Evolutionary conservation across 2,329 filamentous ascomycete genomes (phyloP).

Genomic region (Fusarium globosum): DNA sequence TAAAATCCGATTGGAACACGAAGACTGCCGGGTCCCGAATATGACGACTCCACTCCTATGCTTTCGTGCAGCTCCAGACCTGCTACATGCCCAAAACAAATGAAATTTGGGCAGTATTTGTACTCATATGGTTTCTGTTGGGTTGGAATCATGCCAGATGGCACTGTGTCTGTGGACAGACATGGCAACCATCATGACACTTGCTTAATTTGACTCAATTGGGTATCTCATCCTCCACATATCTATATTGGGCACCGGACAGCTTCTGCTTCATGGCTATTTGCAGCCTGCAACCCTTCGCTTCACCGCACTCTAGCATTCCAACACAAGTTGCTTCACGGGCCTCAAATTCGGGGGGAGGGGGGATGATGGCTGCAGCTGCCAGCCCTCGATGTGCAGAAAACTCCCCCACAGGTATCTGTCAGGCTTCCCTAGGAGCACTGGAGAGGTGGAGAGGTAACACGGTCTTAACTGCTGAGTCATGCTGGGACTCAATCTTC

Average conservation of each 20-base stretch:
- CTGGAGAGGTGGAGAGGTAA: background rate
- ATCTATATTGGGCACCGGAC: slow-evolving; percentile 35
- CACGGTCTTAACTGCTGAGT: slow-evolving; percentile 12
- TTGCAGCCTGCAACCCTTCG: slow-evolving; percentile 26
- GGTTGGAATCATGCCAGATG: slow-evolving; percentile 57
- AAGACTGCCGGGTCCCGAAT: slow-evolving; percentile 36
- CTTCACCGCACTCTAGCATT: slow-evolving; percentile 36
- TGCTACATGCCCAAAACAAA: slow-evolving; percentile 38
- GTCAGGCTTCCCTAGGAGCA: slow-evolving; percentile 8
- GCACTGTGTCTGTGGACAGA: slow-evolving; percentile 57
- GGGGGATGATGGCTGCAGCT: slow-evolving; percentile 12
- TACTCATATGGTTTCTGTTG: slow-evolving; percentile 38
- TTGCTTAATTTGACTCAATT: slow-evolving; percentile 38
- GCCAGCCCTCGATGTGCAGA: slow-evolving; percentile 8
- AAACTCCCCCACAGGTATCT: slow-evolving; percentile 2
- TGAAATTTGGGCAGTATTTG: slow-evolving; percentile 38
- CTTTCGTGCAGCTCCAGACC: slow-evolving; percentile 34
- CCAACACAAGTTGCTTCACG: slow-evolving; percentile 28
- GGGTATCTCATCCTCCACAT: slow-evolving; percentile 44
- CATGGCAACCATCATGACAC: slow-evolving; percentile 39
- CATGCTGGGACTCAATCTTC: slow-evolving; percentile 32
- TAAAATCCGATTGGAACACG: slow-evolving; percentile 42
- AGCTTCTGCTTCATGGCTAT: slow-evolving; percentile 33
- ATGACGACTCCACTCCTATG: slow-evolving; percentile 39
- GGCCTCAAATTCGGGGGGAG: slow-evolving; percentile 20